phyloP scores from a whole-genome alignment of 305 asterid genomes.

The Andrographis paniculata region DNA sequence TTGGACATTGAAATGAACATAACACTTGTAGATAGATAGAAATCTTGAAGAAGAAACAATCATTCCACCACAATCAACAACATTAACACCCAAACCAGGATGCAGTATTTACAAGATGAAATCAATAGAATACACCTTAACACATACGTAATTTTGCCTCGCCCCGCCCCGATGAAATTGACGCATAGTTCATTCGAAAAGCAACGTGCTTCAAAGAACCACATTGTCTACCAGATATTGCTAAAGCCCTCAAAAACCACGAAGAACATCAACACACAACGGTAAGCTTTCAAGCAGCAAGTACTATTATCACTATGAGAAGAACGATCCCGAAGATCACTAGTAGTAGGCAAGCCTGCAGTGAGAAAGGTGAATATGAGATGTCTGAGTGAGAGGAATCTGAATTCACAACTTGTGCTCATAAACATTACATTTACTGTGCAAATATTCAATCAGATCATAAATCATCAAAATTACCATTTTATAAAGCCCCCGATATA shows the following conservation, averaged over 20 bases:
- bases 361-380: background rate
- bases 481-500: too few relatives aligned
- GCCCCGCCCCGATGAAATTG: too few relatives aligned
- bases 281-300: background rate
- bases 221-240: background rate
- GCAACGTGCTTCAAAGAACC: background rate
- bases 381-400: too few relatives aligned
- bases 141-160: background rate
- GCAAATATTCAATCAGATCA: too few relatives aligned
- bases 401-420: too few relatives aligned
- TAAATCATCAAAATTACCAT: too few relatives aligned
- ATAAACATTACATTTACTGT: too few relatives aligned
- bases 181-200: background rate
- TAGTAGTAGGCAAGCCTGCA: constrained; percentile 79
- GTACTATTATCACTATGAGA: background rate
- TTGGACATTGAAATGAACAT: too few relatives aligned
- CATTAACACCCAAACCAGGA: constrained; percentile 1
- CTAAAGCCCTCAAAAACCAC: background rate
- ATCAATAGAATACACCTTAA: constrained; percentile 15
- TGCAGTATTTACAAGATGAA: constrained; percentile 25
- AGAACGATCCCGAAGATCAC: constrained; percentile 52
- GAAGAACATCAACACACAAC: too few relatives aligned
- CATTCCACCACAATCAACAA: constrained; percentile 13
- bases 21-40: too few relatives aligned
- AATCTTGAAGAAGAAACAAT: too few relatives aligned